Evolutionary conservation across 2,329 filamentous ascomycete genomes (phyloP), one percentile per base, ranked within the genome.

Genomic region (Fusarium dimerum): DNA sequence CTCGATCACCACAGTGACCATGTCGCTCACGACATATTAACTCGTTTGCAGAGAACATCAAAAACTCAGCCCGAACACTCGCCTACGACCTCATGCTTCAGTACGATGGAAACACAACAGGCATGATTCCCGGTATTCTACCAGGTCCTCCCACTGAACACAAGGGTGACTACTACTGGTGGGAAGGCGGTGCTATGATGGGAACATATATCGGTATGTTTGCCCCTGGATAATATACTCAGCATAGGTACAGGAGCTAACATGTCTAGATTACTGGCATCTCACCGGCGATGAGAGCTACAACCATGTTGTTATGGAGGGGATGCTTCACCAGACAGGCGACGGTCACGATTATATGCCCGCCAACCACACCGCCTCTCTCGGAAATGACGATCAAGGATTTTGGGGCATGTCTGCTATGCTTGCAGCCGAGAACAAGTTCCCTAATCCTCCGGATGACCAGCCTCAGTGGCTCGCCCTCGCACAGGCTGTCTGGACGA

Each of bases 351-450:
- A 86, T 57, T 88, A 80, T 70, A 83, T 83, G 79, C 85, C 84
- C 2, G 65, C 68, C 13, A 85, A 85, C 68, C 80, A 81, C 68
- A 82, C 81, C 2, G 76, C 76, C 8, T 81, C 79, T 0, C 75
- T 84, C 47, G 86, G 86, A 60, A 89, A 89, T 67, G 86, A 89
- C 56, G 86, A 89, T 54, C 86, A 90, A 68, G 82, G 79, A 30
- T 88, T 88, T 68, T 89, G 86, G 86, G 86, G 78, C 20, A 80
- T 88, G 67, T 79, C 84, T 6, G 84, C 85, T 39, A 84, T 89
- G 79, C 76, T 82, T 10, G 86, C 86, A 2, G 84, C 85, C 45
- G 87, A 89, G 66, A 76, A 78, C 48, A 80, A 81, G 48, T 87
- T 87, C 57, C 81, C 83, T 13, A 76, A 87, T 56, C 83, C 83